These are phyloP conservation scores for Oryza coarctata DNA, from an alignment of 176 grass and related monocot genomes.

Conservation along the genomic window DNA sequence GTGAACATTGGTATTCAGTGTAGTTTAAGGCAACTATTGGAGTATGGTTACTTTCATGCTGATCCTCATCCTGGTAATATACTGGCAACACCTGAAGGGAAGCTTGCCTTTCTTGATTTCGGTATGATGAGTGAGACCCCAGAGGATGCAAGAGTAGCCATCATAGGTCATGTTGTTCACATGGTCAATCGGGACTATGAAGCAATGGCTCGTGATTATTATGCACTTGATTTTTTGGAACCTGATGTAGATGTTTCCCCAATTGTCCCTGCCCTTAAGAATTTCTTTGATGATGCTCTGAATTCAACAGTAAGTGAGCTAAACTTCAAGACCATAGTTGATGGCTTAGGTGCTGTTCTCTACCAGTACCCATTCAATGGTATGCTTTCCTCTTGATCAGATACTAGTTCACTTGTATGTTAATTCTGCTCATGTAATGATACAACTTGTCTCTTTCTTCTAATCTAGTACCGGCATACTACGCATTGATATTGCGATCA, in stretches of 20 bases:
- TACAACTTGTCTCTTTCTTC: conserved; percentile 39
- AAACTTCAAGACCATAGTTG: conserved; percentile 96
- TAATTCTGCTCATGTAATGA: conserved; percentile 26
- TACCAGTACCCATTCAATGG: conserved; percentile 97
- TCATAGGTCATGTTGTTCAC: conserved; percentile 94
- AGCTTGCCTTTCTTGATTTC: conserved; percentile 96
- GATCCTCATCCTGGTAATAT: conserved; percentile 98
- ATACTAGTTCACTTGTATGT: background rate
- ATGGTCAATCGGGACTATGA: conserved; percentile 98
- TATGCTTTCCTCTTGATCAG: conserved; percentile 41
- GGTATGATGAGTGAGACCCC: conserved; percentile 99
- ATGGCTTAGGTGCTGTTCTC: conserved; percentile 85
- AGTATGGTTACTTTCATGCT: conserved; percentile 92
- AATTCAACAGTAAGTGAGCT: conserved; percentile 96
- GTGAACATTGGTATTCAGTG: conserved; percentile 96
- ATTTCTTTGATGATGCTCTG: conserved; percentile 92
- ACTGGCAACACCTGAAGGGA: conserved; percentile 86
- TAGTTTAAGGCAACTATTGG: conserved; percentile 93
- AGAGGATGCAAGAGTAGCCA: conserved; percentile 87
- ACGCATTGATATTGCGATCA: conserved; percentile 86
- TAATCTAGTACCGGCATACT: conserved; percentile 86
- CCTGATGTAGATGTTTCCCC: conserved; percentile 85
- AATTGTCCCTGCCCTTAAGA: conserved; percentile 82
- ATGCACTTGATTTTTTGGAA: conserved; percentile 84
- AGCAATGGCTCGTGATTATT: conserved; percentile 96